Percentiles rank a stretch among this genome's conserved stretches.
These are phyloP conservation scores for Phytophthora meadii DNA, from an alignment of 352 stramenopile species.

Conservation along the genomic window DNA sequence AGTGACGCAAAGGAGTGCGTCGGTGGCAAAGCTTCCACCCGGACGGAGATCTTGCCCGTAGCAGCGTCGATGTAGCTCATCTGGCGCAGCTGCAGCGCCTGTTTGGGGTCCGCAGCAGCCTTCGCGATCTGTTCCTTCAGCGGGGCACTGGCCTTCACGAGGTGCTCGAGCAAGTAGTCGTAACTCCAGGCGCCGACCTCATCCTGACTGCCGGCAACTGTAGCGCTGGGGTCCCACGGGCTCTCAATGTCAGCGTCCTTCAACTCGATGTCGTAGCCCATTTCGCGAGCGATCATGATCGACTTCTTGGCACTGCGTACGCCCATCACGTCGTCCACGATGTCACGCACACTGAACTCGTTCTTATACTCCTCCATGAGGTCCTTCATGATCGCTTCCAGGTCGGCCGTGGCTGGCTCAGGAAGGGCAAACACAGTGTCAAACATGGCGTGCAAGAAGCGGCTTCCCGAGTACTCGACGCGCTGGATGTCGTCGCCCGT, in stretches of 20 bases:
- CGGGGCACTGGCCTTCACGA: conserved; percentile 46
- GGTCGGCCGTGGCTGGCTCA: conserved; percentile 42
- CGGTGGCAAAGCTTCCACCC: conserved; percentile 46
- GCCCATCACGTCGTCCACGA: conserved; percentile 94
- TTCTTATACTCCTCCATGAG: conserved; percentile 64
- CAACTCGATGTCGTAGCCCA: conserved; percentile 88
- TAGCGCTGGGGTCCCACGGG: conserved; percentile 47
- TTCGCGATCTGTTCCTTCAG: conserved; percentile 54
- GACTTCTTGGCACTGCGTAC: conserved; percentile 90
- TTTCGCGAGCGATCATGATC: conserved; percentile 93
- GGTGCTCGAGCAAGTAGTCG: conserved; percentile 62
- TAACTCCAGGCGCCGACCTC: conserved; percentile 51
- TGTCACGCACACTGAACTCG: conserved; percentile 63
- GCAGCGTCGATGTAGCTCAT: conserved; percentile 62
- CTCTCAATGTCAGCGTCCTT: conserved; percentile 68
- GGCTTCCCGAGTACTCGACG: conserved; percentile 92
- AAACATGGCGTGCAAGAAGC: conserved; percentile 88
- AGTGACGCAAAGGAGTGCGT: conserved; percentile 71
- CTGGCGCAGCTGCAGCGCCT: conserved; percentile 53
- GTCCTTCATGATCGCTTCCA: conserved; percentile 73
- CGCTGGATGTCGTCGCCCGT: conserved; percentile 91
- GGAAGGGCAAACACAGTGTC: conserved; percentile 44
- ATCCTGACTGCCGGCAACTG: conserved; percentile 43
- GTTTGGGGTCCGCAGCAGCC: conserved; percentile 24
- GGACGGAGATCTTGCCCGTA: conserved; percentile 56